Percentiles rank a stretch among this genome's conserved stretches.
Conservation (phyloP, 257 asterid species). For the Penstemon eatonii region DNA sequence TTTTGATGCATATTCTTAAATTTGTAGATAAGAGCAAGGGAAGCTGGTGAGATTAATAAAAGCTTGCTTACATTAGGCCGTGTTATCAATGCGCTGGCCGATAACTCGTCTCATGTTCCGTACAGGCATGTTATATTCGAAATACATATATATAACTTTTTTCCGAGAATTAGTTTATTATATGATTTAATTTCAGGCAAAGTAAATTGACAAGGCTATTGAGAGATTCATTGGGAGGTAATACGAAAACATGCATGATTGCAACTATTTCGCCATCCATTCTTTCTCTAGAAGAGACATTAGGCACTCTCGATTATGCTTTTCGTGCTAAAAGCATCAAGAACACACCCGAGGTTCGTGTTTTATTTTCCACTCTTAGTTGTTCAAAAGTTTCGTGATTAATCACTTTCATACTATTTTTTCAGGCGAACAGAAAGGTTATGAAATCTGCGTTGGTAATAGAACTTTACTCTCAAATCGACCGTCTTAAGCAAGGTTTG, state of each 20-base stretch:
- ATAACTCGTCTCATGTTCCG: slow-evolving; percentile 58
- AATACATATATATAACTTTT: not conserved
- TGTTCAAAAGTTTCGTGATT: not conserved
- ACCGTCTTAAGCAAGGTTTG: slow-evolving; percentile 50
- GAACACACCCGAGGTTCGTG: slow-evolving; percentile 62
- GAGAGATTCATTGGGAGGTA: slow-evolving; percentile 68
- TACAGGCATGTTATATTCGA: slow-evolving; percentile 42
- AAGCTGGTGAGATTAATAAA: slow-evolving; percentile 70
- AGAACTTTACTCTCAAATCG: slow-evolving; percentile 47
- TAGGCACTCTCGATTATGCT: slow-evolving; percentile 65
- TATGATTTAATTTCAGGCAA: slow-evolving; percentile 41
- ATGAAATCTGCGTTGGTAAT: slow-evolving; percentile 43
- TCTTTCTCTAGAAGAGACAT: slow-evolving; percentile 62
- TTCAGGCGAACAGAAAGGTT: slow-evolving; percentile 54
- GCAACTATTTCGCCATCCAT: slow-evolving; percentile 64
- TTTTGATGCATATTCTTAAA: not conserved
- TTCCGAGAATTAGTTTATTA: not conserved
- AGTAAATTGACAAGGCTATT: slow-evolving; percentile 66
- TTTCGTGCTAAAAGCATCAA: slow-evolving; percentile 55
- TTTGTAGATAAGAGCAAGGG: slow-evolving; percentile 60
- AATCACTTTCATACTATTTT: not conserved
- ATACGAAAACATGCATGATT: slow-evolving; percentile 58
- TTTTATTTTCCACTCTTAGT: not conserved
- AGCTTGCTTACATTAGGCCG: slow-evolving; percentile 68
- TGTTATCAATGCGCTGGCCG: slow-evolving; percentile 55